Conservation (phyloP, 306 rosid genomes). For the Cyamopsis tetragonoloba region DNA sequence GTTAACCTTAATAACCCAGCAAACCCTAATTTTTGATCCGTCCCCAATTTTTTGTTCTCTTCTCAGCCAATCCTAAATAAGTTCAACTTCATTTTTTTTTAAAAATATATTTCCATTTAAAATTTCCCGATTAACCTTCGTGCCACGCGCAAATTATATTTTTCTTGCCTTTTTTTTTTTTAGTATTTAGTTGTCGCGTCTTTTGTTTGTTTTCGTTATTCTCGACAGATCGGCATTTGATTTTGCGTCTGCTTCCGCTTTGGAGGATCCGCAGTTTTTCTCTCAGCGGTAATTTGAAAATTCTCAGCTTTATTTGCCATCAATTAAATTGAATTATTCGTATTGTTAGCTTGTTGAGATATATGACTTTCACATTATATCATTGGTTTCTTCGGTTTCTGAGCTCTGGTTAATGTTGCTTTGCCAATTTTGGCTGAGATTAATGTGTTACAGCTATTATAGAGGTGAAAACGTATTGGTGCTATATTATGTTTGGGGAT, state of each 20-base stretch:
- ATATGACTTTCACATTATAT: conserved; percentile 7
- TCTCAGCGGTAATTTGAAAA: conserved; percentile 32
- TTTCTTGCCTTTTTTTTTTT: background rate
- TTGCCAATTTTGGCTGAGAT: background rate
- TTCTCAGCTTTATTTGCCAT: conserved; percentile 8
- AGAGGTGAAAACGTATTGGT: conserved; percentile 10
- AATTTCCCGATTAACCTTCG: conserved; percentile 19
- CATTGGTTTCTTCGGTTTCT: conserved; percentile 1
- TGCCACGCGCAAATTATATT: background rate
- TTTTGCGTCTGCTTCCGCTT: conserved; percentile 31
- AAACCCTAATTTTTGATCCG: conserved; percentile 59
- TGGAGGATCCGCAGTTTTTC: conserved; percentile 14
- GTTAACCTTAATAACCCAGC: conserved; percentile 33
- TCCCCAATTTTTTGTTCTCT: conserved; percentile 20
- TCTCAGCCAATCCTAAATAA: conserved; percentile 1
- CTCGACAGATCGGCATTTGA: conserved; percentile 38
- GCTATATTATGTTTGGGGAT: conserved; percentile 10
- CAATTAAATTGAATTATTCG: conserved; percentile 5
- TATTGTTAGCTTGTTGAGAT: background rate
- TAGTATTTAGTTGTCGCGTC: conserved; percentile 7
- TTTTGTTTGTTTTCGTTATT: conserved; percentile 5
- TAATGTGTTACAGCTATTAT: background rate
- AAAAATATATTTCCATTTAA: conserved; percentile 7
- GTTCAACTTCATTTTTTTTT: conserved; percentile 21
- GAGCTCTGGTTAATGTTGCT: background rate